Base-by-base conservation (phyloP, 306 rosid genomes). In the Medicago truncatula region DNA sequence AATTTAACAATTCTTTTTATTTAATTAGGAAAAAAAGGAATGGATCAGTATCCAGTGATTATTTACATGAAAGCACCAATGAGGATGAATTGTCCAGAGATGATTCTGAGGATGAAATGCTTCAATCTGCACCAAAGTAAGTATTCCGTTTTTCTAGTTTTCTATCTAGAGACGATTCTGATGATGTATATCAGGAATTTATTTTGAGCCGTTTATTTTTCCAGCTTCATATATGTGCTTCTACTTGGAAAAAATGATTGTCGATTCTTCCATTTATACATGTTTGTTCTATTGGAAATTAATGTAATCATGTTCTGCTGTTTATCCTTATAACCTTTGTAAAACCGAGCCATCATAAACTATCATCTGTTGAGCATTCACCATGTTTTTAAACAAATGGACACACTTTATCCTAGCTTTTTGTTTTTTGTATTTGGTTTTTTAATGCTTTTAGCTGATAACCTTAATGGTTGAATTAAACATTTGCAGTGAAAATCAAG, bases 111-210 rank as follows among this genome's bases (percentile, higher is more conserved):
- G 80, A 85, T 62, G 91, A 85, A 67, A 75, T 82, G 74, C 82
- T 85, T 81, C 74, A 77, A 79, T 82, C 91, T 62, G 76, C 79
- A 46, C 73, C 71, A 63, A 85, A 82, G 96, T 88, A 88, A 88
- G 40, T 70, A 66, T 80, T 46, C 71, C 69, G 44, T 52, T 47
- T 28, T 28, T 28, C 31, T 28, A 28, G 0, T 25, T 25, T 25
- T 25, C 28, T 25, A 25, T 38, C 78, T 16, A 84, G 76, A 60
- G 76, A 88, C 44, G 82, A 60, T 70, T 82, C 86, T 15, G 80
- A 85, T 62, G 80, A 85, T 62, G 91, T 83, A 67, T 54, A 57
- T 46, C 17, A 15, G 64, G 67, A 39, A 67, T 67, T 57, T 64
- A 63, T 58, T 66, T 70, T 61, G 34, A 66, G 40, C 36, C 62